Evolutionary conservation across 371 early-diverging fungal genomes (phyloP), one percentile per base, ranked within the genome.

Genomic region (Mucor plumbeus): DNA sequence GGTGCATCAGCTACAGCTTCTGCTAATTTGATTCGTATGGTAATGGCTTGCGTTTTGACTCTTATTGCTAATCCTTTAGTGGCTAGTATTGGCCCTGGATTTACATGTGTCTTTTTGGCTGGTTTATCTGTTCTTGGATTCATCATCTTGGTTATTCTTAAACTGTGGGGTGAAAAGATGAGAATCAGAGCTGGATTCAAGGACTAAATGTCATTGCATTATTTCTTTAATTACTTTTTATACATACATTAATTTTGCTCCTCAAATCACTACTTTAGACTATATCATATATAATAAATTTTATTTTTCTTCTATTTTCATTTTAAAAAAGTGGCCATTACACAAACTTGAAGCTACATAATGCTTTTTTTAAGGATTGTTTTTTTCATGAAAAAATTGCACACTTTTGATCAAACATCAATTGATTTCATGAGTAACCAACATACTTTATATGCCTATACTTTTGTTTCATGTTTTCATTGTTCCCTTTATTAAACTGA

Each of bases 1-100:
- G 84, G 82, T 10, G 78, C 83, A 2, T 76, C 81, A 9, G 78
- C 76, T 19, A 80, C 79, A 8, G 82, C 84, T 0, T 75, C 81
- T 5, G 76, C 70, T 41, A 84, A 82, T 59, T 72, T 85, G 19
- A 61, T 79, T 36, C 70, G 81, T 8, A 81, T 81, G 80, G 47
- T 76, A 33, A 11, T 83, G 53, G 83, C 85, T 7, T 82, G 79
- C 62, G 71, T 48, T 79, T 43, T 58, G 8, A 78, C 83, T 1
- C 53, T 82, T 61, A 63, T 70, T 35, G 67, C 74, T 6, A 72
- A 67, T 38, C 74, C 71, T 4, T 61, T 77, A 67, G 72, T 72
- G 14, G 35, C 57, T 7, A 62, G 70, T 9, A 40, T 76, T 10
- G 70, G 76, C 36, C 60, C 73, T 55, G 76, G 73, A 15, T 76